These are phyloP conservation scores for Globisporangium splendens DNA, from an alignment of 352 stramenopile species.

Conservation along the genomic window DNA sequence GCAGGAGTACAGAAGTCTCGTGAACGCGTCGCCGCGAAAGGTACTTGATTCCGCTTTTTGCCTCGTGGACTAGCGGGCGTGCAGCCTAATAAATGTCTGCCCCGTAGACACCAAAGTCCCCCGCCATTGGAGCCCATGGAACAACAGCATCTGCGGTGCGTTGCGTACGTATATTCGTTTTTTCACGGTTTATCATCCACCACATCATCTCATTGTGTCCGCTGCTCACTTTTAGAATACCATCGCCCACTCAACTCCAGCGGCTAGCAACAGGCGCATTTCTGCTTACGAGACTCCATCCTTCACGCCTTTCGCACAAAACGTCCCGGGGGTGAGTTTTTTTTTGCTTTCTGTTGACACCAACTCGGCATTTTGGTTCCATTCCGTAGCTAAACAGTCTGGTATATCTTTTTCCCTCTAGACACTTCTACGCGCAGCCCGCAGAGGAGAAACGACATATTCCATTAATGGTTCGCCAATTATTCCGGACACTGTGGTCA, in stretches of 20 bases:
- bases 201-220: neutral
- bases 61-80: no score
- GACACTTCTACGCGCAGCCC: constrained; percentile 62
- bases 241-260: constrained; percentile 4
- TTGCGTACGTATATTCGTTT: no score
- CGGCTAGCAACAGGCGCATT: constrained; percentile 18
- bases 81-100: no score
- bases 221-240: neutral
- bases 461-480: constrained; percentile 70
- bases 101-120: no score
- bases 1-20: constrained; percentile 22
- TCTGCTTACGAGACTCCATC: constrained; percentile 43
- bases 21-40: constrained; percentile 38
- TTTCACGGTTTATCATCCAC: no score
- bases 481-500: constrained; percentile 46
- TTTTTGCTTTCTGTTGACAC: neutral
- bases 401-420: neutral
- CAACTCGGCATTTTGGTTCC: no score
- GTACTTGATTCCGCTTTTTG: constrained; percentile 2
- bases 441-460: constrained; percentile 73
- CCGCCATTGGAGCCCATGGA: no score
- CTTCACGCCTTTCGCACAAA: constrained; percentile 15
- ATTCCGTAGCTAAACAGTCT: no score
- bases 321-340: constrained; percentile 21
- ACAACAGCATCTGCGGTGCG: no score